Base-by-base conservation (phyloP, 192 early-diverging fungal species). In the Polychytrium aggregatum region DNA sequence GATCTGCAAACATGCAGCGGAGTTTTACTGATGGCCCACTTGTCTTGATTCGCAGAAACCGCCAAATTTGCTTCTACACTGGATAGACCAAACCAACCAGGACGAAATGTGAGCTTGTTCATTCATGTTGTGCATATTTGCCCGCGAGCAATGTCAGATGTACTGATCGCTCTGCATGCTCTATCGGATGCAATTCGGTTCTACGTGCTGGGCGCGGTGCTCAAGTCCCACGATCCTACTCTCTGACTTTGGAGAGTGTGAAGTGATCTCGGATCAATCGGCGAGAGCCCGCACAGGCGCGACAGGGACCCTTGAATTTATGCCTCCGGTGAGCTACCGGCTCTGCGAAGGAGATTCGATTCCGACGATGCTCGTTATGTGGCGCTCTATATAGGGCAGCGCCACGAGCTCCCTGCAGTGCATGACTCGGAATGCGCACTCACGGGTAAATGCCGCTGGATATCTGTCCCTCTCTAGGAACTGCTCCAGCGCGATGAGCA, bases 161-260 rank as follows among this genome's bases (percentile, higher is more conserved):
- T n/a, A n/a, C n/a, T n/a, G n/a, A n/a, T n/a, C n/a, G n/a, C n/a
- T n/a, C n/a, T n/a, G n/a, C n/a, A n/a, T n/a, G n/a, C n/a, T n/a
- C n/a, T n/a, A n/a, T n/a, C n/a, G n/a, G n/a, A n/a, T n/a, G n/a
- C n/a, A n/a, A n/a, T n/a, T n/a, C n/a, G n/a, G n/a, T n/a, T n/a
- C n/a, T n/a, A n/a, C n/a, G n/a, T n/a, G n/a, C n/a, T n/a, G n/a
- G n/a, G n/a, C n/a, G n/a, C n/a, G n/a, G n/a, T n/a, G n/a, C n/a
- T n/a, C n/a, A 26, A 77, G 73, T 18, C 92, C 92, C 1, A 70
- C 83, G 13, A 69, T 97, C 4, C 62, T 97, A 48, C 82, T 97
- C 37, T 90, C 90, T 0, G 94, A 97, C 68, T 97, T 97, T 76
- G 94, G 94, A 51, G 94, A 97, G 55, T 97, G 94, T 67, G 94